phyloP scores from a whole-genome alignment of 2,329 filamentous ascomycete species.

The Seiridium unicorne region DNA sequence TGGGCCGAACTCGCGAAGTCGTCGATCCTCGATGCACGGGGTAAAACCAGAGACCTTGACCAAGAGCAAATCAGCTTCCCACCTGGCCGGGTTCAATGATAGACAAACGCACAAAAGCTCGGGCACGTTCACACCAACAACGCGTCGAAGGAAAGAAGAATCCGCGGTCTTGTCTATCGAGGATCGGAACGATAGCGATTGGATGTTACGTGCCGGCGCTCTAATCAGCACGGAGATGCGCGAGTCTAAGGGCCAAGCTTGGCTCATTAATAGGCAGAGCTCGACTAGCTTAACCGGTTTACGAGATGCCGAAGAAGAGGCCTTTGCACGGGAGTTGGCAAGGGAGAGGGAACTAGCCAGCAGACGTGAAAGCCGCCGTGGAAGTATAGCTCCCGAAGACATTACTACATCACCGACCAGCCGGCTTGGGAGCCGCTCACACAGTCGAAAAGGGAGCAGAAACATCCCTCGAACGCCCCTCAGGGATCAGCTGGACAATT shows the following conservation, averaged over 20 bases:
- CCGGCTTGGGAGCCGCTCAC: constrained; percentile 45
- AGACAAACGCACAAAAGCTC: constrained; percentile 17
- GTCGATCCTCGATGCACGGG: constrained; percentile 35
- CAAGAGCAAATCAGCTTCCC: constrained; percentile 64
- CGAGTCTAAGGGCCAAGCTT: constrained; percentile 67
- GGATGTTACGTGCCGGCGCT: constrained; percentile 63
- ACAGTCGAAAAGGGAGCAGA: constrained; percentile 42
- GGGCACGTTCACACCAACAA: constrained; percentile 20
- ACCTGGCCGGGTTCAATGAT: constrained; percentile 37
- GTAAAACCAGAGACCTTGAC: constrained; percentile 33
- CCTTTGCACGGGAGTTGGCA: constrained; percentile 49
- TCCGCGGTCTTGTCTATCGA: constrained; percentile 23
- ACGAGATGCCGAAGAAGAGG: constrained; percentile 51
- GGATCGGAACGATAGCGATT: constrained; percentile 55
- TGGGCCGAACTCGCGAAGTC: constrained; percentile 44
- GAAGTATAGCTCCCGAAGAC: constrained; percentile 40
- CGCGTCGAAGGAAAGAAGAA: constrained; percentile 29
- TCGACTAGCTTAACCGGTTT: constrained; percentile 59
- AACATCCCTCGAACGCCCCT: constrained; percentile 44
- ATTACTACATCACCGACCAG: constrained; percentile 38
- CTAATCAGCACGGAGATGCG: constrained; percentile 60
- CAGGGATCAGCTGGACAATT: constrained; percentile 38
- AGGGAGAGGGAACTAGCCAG: constrained; percentile 49
- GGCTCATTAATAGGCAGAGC: constrained; percentile 64
- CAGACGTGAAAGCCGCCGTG: constrained; percentile 45